A percentile compares a stretch with the other conserved stretches of the same genome.
Evolutionary conservation across 345 rosid species (phyloP).

Genomic region (Gossypium herbaceum): DNA sequence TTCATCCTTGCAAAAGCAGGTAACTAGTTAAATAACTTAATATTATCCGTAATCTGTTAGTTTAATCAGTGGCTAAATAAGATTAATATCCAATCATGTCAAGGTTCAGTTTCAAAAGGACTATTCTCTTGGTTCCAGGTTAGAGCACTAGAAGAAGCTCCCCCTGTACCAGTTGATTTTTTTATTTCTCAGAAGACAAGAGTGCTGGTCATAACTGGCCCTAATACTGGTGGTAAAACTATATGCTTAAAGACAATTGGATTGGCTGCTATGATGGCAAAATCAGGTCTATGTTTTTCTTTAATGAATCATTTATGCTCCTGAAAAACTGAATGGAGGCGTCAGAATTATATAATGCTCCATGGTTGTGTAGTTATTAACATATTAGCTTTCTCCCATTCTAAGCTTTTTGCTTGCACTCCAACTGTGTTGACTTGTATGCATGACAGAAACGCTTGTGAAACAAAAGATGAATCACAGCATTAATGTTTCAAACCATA

Average conservation of each 20-base stretch:
- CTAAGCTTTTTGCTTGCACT: not conserved
- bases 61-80: not conserved
- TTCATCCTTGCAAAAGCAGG: slow-evolving; percentile 33
- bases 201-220: slow-evolving; percentile 85
- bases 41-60: slow-evolving; percentile 7
- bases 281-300: slow-evolving; percentile 53
- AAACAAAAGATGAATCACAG: not conserved
- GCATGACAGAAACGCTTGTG: not conserved
- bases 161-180: slow-evolving; percentile 78
- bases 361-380: not conserved
- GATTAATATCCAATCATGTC: not conserved
- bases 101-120: not conserved
- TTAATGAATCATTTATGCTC: not conserved
- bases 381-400: not conserved
- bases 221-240: slow-evolving; percentile 98
- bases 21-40: slow-evolving; percentile 11
- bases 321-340: not conserved
- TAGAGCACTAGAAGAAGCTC: slow-evolving; percentile 41
- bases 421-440: not conserved
- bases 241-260: slow-evolving; percentile 88
- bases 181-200: slow-evolving; percentile 56
- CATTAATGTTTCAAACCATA: not conserved
- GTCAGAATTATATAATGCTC: not conserved
- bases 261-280: slow-evolving; percentile 95
- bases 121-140: slow-evolving; percentile 38